Conservation (phyloP, 225 moss, liverwort and hornwort species). For the Takakia lepidozioides region DNA sequence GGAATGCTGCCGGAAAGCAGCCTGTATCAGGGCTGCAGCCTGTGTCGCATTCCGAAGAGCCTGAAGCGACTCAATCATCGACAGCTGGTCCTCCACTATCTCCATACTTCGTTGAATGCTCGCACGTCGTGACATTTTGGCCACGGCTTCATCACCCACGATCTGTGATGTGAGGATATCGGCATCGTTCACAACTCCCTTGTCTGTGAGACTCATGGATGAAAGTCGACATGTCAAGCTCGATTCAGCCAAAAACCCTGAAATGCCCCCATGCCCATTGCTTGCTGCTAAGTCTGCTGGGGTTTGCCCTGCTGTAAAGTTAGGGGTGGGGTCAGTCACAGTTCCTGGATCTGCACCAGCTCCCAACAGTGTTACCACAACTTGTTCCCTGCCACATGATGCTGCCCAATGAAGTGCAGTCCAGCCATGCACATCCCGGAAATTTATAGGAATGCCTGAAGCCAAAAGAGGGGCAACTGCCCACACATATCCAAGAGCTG, state of each 20-base stretch:
- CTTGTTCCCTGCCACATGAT: conserved; percentile 75
- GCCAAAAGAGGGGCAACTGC: conserved; percentile 50
- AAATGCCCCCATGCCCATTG: conserved; percentile 74
- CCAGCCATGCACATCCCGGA: conserved; percentile 73
- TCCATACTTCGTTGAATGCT: conserved; percentile 34
- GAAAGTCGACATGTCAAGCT: conserved; percentile 60
- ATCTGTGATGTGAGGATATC: conserved; percentile 24
- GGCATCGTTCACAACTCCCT: too few species aligned
- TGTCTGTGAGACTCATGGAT: conserved; percentile 41
- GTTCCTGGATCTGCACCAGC: conserved; percentile 64
- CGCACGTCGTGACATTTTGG: conserved; percentile 31
- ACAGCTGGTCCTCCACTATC: conserved; percentile 30
- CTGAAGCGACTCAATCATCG: conserved; percentile 36
- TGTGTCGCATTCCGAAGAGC: conserved; percentile 57
- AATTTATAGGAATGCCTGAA: conserved; percentile 69
- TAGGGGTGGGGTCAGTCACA: conserved; percentile 61
- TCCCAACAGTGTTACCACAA: conserved; percentile 60
- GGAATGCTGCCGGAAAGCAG: conserved; percentile 42
- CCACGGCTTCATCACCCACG: conserved; percentile 24
- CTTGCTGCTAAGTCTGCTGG: conserved; percentile 65
- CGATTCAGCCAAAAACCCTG: conserved; percentile 75
- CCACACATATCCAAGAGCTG: conserved; percentile 92
- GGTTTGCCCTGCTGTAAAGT: conserved; percentile 60
- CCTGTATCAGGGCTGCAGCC: conserved; percentile 48
- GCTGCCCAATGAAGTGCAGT: conserved; percentile 97